Evolutionary conservation across 257 asterid species (phyloP).

Genomic region (Petunia secreta): DNA sequence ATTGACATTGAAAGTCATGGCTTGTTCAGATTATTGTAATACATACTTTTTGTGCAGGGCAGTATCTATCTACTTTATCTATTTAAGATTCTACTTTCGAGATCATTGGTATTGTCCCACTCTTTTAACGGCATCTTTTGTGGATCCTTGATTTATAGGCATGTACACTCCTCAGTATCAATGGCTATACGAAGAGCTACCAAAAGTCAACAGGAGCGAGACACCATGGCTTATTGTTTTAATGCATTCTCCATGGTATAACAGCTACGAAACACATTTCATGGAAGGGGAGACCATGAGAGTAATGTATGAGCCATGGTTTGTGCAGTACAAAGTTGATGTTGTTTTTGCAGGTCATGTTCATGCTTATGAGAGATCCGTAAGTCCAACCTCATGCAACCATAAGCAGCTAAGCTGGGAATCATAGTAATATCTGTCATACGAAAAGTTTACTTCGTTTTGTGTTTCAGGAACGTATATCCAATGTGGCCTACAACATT

Average conservation of each 20-base stretch:
- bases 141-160: conserved; percentile 2
- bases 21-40: too few species aligned
- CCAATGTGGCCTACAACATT: conserved; percentile 23
- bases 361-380: conserved; percentile 39
- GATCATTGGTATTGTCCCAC: too few species aligned
- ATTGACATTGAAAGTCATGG: too few species aligned
- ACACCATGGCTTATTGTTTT: conserved; percentile 39
- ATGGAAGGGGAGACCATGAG: conserved; percentile 40
- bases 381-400: not conserved
- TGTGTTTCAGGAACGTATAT: conserved; percentile 14
- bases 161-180: conserved; percentile 36
- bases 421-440: not conserved
- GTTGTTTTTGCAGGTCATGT: conserved; percentile 34
- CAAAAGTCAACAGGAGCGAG: conserved; percentile 31
- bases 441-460: too few species aligned
- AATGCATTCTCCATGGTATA: conserved; percentile 34
- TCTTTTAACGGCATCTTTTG: not conserved
- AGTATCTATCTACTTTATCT: not conserved
- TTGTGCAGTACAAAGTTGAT: conserved; percentile 36
- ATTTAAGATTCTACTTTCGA: not conserved
- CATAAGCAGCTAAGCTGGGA: not conserved
- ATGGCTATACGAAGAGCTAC: conserved; percentile 32
- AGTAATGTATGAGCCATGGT: conserved; percentile 33
- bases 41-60: too few species aligned
- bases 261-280: conserved; percentile 28